Conservation (phyloP, 129 eudicot species). For the Chrysanthemum lavandulifolium region DNA sequence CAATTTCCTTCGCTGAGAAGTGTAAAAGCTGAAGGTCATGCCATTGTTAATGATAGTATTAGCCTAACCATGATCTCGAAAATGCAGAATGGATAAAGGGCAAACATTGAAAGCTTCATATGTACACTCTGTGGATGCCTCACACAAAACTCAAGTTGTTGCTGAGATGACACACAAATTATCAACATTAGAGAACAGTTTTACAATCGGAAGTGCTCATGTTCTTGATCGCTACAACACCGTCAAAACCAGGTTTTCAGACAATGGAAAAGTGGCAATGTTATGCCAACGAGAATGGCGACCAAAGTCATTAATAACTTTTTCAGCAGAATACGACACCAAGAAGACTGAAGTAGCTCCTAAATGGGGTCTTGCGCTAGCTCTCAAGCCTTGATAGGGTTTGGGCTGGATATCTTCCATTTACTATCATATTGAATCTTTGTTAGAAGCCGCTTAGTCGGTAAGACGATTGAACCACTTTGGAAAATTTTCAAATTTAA, state of each 20-base stretch:
- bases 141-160: conserved; percentile 60
- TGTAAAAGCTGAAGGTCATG: not conserved
- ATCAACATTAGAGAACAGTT: conserved; percentile 57
- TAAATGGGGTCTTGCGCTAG: conserved; percentile 73
- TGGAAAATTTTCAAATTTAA: conserved; percentile 14
- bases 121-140: conserved; percentile 60
- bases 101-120: conserved; percentile 82
- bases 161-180: conserved; percentile 81
- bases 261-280: conserved; percentile 68
- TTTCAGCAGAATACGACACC: conserved; percentile 79
- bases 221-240: conserved; percentile 54
- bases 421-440: conserved; percentile 1
- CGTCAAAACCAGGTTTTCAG: conserved; percentile 64
- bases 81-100: conserved; percentile 81
- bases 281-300: conserved; percentile 87
- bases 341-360: conserved; percentile 53
- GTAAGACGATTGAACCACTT: conserved; percentile 23
- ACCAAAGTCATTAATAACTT: conserved; percentile 75
- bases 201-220: conserved; percentile 71
- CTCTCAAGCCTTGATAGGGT: conserved; percentile 61
- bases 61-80: conserved; percentile 1
- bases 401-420: not conserved
- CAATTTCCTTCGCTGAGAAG: not conserved
- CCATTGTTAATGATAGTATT: not conserved
- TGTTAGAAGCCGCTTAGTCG: conserved; percentile 32